Evolutionary conservation across 2,329 filamentous ascomycete species (phyloP).

Genomic region (Lasiodiplodia theobromae): DNA sequence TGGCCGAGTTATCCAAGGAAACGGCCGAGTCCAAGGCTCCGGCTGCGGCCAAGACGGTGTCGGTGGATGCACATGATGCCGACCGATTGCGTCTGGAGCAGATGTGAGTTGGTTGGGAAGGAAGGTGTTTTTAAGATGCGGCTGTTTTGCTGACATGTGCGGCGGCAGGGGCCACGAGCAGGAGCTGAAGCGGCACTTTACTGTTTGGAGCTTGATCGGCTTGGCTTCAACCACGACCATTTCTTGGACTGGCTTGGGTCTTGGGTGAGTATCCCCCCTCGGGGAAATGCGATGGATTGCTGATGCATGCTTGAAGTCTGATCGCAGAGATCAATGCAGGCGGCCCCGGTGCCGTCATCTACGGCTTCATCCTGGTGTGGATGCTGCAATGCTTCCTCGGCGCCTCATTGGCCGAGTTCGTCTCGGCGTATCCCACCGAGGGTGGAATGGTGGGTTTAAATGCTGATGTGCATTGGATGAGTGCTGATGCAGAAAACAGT

Average conservation of each 20-base stretch:
- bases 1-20: conserved; percentile 4
- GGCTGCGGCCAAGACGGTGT: conserved; percentile 15
- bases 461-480: no score
- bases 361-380: conserved; percentile 32
- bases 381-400: conserved; percentile 33
- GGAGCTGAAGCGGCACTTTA: conserved; percentile 29
- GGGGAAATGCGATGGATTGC: not conserved
- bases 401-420: conserved; percentile 32
- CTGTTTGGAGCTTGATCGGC: conserved; percentile 30
- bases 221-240: conserved; percentile 31
- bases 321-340: conserved; percentile 31
- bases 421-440: conserved; percentile 31
- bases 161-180: conserved; percentile 26
- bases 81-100: conserved; percentile 28
- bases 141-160: not conserved
- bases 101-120: conserved; percentile 19
- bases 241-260: conserved; percentile 32
- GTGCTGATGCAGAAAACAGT: conserved; percentile 13
- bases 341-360: conserved; percentile 32
- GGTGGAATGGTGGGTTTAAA: conserved; percentile 30
- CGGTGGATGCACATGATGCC: conserved; percentile 18
- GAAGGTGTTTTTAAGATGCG: not conserved
- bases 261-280: conserved; percentile 5
- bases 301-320: conserved; percentile 9
- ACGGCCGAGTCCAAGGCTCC: conserved; percentile 17